Conservation (phyloP, 2,329 filamentous ascomycete genomes). For the Phyllosticta paracitricarpa region DNA sequence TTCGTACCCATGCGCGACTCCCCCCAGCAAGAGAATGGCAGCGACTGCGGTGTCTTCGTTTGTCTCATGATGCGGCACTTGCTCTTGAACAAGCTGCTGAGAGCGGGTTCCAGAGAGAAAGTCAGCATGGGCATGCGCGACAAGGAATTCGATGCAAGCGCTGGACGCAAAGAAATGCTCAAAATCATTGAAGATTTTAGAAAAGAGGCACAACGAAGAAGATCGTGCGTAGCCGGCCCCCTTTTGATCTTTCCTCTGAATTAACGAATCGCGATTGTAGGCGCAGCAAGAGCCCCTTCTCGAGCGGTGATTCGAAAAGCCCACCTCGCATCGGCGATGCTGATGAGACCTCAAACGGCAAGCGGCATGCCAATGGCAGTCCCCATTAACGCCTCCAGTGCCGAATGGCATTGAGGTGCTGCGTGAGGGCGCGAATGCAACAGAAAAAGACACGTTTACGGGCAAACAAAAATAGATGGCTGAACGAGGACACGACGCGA, state of each 20-base stretch:
- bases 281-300: conserved; percentile 26
- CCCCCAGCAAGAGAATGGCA: conserved; percentile 85
- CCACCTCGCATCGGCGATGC: conserved; percentile 29
- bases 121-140: conserved; percentile 89
- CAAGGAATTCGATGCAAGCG: conserved; percentile 69
- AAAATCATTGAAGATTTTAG: conserved; percentile 78
- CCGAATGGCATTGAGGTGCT: background rate
- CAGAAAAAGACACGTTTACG: background rate
- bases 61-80: conserved; percentile 91
- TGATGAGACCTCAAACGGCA: background rate
- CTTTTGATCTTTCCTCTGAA: background rate
- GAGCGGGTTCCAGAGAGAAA: conserved; percentile 70
- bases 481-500: background rate
- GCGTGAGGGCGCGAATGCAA: background rate
- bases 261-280: conserved; percentile 11
- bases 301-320: conserved; percentile 22
- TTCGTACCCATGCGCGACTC: conserved; percentile 78
- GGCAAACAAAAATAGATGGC: background rate
- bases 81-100: conserved; percentile 72
- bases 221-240: conserved; percentile 52
- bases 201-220: conserved; percentile 75
- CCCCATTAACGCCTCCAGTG: background rate
- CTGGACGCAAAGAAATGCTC: conserved; percentile 82
- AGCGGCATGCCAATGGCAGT: background rate
- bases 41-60: conserved; percentile 92